These are phyloP conservation scores for Suillus ampliporus DNA, from an alignment of 768 basidiomycete genomes.

Conservation along the genomic window DNA sequence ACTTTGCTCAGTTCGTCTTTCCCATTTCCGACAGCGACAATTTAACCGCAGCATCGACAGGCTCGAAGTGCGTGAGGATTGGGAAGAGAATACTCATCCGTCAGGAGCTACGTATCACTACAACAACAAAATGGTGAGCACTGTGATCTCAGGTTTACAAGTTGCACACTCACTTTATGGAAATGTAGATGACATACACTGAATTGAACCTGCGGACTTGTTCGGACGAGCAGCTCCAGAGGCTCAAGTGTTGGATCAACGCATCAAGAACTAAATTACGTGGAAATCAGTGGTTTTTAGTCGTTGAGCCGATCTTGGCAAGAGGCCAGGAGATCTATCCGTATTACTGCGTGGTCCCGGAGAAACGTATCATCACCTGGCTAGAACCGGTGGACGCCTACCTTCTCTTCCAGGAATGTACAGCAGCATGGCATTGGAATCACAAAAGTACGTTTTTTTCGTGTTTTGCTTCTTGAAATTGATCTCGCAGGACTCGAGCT, in stretches of 20 bases:
- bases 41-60: background rate
- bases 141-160: no score
- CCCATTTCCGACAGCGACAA: background rate
- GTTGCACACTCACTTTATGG: background rate
- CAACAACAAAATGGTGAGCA: no score
- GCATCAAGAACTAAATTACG: background rate
- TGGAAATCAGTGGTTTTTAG: background rate
- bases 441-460: slow-evolving; percentile 2
- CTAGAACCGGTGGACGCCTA: background rate
- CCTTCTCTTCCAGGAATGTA: slow-evolving; percentile 5
- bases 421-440: background rate
- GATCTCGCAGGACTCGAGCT: background rate
- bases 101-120: background rate
- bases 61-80: background rate
- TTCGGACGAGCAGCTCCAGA: background rate
- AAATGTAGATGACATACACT: background rate
- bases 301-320: background rate
- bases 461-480: background rate
- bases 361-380: slow-evolving; percentile 3
- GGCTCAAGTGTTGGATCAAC: background rate
- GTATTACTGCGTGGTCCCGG: slow-evolving; percentile 3
- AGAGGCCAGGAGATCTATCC: background rate
- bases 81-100: no score
- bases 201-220: background rate
- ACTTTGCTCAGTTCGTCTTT: background rate